Percentiles rank a stretch among this genome's conserved stretches.
Evolutionary conservation across 331 rosid species (phyloP).

Genomic region (Arachis monticola): DNA sequence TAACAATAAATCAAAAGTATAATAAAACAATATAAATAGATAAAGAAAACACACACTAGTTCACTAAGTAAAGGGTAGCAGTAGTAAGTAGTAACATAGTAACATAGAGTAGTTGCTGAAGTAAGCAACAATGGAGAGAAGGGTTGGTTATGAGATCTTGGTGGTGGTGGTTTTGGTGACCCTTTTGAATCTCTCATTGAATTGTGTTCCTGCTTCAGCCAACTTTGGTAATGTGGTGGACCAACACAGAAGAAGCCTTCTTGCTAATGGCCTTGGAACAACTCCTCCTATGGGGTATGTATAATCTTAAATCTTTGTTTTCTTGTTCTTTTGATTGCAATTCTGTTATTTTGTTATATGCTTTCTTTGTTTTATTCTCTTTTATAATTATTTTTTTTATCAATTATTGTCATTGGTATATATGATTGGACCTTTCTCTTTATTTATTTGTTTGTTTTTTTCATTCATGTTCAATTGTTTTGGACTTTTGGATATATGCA

Average conservation of each 20-base stretch:
- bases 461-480: background rate
- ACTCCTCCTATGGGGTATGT: conserved; percentile 98
- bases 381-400: no score
- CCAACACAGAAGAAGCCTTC: conserved; percentile 60
- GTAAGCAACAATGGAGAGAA: conserved; percentile 32
- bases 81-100: background rate
- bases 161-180: conserved; percentile 34
- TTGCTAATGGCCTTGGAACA: conserved; percentile 76
- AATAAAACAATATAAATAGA: conserved; percentile 10
- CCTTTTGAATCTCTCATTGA: conserved; percentile 33
- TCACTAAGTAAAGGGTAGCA: background rate
- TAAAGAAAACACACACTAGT: conserved; percentile 18
- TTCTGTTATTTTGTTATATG: background rate
- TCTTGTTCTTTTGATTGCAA: no score
- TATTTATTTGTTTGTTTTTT: no score
- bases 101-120: background rate
- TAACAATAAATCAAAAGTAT: no score
- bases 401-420: no score
- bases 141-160: conserved; percentile 15
- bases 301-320: background rate
- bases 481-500: background rate
- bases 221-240: conserved; percentile 20
- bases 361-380: background rate
- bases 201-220: conserved; percentile 22
- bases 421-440: background rate